Conservation (phyloP, 306 rosid genomes). For the Malus fusca region DNA sequence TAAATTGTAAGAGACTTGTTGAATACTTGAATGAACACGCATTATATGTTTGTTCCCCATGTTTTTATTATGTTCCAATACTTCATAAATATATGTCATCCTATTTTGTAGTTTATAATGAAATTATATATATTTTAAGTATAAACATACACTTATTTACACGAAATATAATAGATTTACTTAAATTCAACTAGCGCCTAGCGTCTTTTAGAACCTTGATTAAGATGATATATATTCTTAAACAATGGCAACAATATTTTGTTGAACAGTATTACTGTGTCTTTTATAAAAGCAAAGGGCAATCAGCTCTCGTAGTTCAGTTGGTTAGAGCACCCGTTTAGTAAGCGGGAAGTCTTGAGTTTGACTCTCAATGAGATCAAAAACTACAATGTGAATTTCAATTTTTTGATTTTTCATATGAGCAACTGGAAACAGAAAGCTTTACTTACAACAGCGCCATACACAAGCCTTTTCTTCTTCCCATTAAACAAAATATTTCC, state of each 20-base stretch:
- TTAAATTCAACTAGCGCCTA: no score
- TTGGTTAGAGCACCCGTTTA: conserved; percentile 5
- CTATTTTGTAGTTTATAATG: no score
- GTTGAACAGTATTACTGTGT: neutral
- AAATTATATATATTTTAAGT: no score
- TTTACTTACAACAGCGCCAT: neutral
- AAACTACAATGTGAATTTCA: neutral
- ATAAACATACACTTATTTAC: no score
- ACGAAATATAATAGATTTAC: no score
- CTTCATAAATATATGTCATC: no score
- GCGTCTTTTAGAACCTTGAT: no score
- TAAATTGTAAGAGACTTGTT: no score
- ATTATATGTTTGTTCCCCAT: no score
- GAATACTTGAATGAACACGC: no score
- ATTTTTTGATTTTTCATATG: neutral
- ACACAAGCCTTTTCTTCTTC: neutral
- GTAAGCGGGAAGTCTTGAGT: neutral
- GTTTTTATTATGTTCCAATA: no score
- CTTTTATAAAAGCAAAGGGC: neutral
- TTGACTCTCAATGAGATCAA: neutral
- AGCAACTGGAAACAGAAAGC: neutral
- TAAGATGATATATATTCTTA: neutral
- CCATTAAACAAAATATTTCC: neutral
- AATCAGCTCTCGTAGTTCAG: neutral
- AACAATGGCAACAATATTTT: neutral